These are phyloP conservation scores for Aspergillus candidus DNA, from an alignment of 2,329 filamentous ascomycete genomes.

Conservation along the genomic window DNA sequence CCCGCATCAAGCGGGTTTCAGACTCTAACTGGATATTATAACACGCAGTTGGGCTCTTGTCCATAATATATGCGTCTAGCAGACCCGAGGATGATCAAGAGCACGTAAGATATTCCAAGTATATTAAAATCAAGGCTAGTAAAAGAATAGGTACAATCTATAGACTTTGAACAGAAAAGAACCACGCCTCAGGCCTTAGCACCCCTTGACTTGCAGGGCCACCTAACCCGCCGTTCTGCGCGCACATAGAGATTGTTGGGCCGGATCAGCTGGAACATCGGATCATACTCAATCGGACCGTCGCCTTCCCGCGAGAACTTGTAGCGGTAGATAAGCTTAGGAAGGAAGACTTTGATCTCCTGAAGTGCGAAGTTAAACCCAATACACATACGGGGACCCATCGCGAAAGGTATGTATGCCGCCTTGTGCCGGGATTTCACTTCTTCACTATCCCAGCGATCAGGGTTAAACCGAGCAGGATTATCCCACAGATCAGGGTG, in stretches of 20 bases:
- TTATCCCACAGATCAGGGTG: constrained; percentile 55
- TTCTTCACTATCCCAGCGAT: constrained; percentile 52
- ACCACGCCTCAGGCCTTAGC: neutral
- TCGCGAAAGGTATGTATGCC: constrained; percentile 55
- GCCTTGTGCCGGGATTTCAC: constrained; percentile 49
- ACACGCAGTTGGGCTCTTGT: too few species aligned
- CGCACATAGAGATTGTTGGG: constrained; percentile 21
- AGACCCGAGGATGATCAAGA: too few species aligned
- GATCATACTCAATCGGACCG: constrained; percentile 40
- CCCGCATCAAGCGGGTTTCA: too few species aligned
- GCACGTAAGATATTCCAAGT: too few species aligned
- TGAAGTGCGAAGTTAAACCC: constrained; percentile 60
- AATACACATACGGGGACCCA: constrained; percentile 54
- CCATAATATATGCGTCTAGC: too few species aligned
- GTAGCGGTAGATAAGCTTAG: constrained; percentile 56
- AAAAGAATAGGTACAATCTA: neutral
- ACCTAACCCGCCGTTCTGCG: constrained; percentile 17
- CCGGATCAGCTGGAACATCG: constrained; percentile 24
- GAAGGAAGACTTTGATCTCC: constrained; percentile 53
- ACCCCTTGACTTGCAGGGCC: constrained; percentile 18
- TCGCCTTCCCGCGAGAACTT: constrained; percentile 49
- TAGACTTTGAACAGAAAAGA: neutral
- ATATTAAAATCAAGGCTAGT: too few species aligned
- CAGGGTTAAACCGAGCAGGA: constrained; percentile 52
- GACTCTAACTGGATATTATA: too few species aligned